phyloP scores from a whole-genome alignment of 345 rosid species.

The Excoecaria agallocha region DNA sequence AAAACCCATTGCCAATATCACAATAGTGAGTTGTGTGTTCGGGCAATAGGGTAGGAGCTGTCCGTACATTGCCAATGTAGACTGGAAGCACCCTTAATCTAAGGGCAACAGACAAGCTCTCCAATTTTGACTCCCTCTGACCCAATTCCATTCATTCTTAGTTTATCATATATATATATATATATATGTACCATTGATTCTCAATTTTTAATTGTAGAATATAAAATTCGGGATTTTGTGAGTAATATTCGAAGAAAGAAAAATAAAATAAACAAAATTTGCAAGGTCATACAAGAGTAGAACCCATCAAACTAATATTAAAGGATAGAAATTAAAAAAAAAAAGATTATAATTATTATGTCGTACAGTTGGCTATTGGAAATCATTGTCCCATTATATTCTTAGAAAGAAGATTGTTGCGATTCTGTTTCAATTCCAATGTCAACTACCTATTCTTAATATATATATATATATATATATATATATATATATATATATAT shows the following conservation, averaged over 20 bases:
- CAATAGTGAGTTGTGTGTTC: too few species aligned
- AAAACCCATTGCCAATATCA: too few species aligned
- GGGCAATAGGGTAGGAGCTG: background rate
- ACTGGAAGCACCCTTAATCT: background rate
- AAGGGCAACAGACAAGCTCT: too few species aligned
- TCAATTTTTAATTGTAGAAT: background rate
- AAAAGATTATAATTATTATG: background rate
- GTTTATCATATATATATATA: too few species aligned
- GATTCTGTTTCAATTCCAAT: background rate
- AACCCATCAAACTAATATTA: background rate
- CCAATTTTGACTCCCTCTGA: background rate
- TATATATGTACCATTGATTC: too few species aligned
- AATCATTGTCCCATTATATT: background rate
- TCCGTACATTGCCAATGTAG: background rate
- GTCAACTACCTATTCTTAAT: background rate
- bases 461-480: too few species aligned
- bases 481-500: too few species aligned
- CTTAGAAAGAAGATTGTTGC: background rate
- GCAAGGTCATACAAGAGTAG: background rate
- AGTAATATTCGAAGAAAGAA: background rate
- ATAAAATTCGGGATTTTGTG: background rate
- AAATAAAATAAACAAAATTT: background rate
- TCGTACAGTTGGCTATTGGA: background rate
- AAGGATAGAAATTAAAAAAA: background rate
- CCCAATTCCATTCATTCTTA: constrained; percentile 14